These are phyloP conservation scores for Vanderwaltozyma polyspora DNA, from an alignment of 805 yeast genomes.

Conservation along the genomic window DNA sequence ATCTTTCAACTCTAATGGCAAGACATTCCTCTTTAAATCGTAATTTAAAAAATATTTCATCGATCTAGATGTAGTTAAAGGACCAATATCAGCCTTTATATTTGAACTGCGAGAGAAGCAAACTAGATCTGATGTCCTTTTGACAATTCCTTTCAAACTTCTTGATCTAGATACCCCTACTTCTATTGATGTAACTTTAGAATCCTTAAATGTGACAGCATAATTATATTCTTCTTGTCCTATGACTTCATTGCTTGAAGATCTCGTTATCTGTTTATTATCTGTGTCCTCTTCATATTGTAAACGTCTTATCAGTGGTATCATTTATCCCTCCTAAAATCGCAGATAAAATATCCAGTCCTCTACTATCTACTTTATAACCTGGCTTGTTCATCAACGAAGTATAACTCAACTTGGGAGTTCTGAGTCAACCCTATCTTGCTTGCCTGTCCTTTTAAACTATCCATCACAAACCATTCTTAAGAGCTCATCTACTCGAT, in stretches of 20 bases:
- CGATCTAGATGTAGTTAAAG: conserved; percentile 16
- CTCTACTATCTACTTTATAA: too few species aligned
- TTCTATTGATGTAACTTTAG: too few species aligned
- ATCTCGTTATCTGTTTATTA: too few species aligned
- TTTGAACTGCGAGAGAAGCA: background rate
- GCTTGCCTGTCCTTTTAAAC: too few species aligned
- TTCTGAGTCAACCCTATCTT: too few species aligned
- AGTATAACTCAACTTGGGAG: too few species aligned
- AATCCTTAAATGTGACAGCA: background rate
- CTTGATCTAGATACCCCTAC: too few species aligned
- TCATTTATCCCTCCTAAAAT: conserved; percentile 1
- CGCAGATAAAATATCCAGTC: too few species aligned
- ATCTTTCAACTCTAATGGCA: conserved; percentile 5
- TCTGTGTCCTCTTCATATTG: background rate
- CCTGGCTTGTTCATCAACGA: too few species aligned
- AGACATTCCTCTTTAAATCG: conserved; percentile 3
- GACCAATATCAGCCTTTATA: conserved; percentile 10
- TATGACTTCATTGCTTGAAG: too few species aligned
- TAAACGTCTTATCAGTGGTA: background rate
- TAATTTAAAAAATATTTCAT: conserved; percentile 9
- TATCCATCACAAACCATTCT: too few species aligned
- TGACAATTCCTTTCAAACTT: conserved; percentile 9
- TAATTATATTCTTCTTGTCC: background rate
- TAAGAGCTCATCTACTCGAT: too few species aligned
- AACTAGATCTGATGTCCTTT: conserved; percentile 9